Evolutionary conservation across 108 stramenopile species (phyloP).

Genomic region (Schizochytrium sp.): DNA sequence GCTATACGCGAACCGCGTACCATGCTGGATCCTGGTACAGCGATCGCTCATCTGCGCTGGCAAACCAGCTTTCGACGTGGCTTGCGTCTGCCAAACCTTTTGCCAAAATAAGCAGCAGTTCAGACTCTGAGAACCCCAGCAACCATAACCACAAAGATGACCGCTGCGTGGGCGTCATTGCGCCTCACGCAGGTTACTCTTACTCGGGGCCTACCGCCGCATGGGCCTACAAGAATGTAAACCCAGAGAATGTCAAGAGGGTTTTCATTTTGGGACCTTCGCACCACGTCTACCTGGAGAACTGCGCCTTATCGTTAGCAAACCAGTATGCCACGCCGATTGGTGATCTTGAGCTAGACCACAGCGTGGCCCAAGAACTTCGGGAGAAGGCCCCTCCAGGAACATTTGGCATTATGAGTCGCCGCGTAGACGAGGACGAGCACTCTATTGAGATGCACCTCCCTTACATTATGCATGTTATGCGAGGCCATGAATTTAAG

Average conservation of each 20-base stretch:
- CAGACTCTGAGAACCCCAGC: background rate
- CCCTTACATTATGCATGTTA: constrained; percentile 68
- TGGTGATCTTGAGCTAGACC: constrained; percentile 68
- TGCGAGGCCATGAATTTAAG: constrained; percentile 12
- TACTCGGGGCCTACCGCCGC: constrained; percentile 70
- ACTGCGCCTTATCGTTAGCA: constrained; percentile 68
- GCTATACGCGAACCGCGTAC: background rate
- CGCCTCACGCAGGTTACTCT: constrained; percentile 70
- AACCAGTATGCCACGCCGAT: constrained; percentile 67
- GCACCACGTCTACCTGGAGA: constrained; percentile 69
- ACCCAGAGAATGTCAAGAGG: constrained; percentile 46
- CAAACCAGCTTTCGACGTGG: background rate
- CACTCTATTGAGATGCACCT: constrained; percentile 75
- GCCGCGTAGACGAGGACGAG: constrained; percentile 69
- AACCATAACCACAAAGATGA: background rate
- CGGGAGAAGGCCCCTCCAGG: constrained; percentile 54
- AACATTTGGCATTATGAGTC: constrained; percentile 66
- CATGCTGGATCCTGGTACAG: constrained; percentile 16
- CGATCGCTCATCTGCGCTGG: background rate
- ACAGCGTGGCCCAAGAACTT: constrained; percentile 63
- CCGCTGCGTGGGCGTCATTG: constrained; percentile 62
- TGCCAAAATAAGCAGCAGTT: background rate
- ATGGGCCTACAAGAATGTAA: constrained; percentile 67
- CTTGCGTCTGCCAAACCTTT: background rate
- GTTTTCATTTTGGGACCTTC: constrained; percentile 71